Conservation (phyloP, 1,284 basidiomycete genomes). For the Apiotrichum gamsii region DNA sequence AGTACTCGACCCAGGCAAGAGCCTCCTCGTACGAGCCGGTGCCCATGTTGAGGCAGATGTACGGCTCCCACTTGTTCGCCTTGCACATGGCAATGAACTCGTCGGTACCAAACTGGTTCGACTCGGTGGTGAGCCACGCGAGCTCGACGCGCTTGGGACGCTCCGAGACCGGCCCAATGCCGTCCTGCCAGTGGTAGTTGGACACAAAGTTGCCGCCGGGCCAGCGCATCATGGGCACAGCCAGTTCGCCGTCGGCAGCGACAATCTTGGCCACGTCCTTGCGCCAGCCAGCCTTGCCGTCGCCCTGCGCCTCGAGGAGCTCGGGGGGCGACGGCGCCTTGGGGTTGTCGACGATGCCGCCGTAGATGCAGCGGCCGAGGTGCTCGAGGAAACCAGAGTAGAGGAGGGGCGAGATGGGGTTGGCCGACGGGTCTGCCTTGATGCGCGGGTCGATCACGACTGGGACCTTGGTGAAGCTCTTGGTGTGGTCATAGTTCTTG, state of each 20-base stretch:
- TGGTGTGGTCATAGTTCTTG: conserved; percentile 19
- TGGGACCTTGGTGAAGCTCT: conserved; percentile 13
- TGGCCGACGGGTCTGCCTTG: conserved; percentile 22
- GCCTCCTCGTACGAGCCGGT: no score
- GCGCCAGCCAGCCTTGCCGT: conserved; percentile 50
- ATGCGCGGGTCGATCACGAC: conserved; percentile 20
- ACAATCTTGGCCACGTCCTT: conserved; percentile 56
- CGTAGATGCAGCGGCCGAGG: conserved; percentile 58
- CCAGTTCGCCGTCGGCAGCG: conserved; percentile 51
- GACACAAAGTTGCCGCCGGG: conserved; percentile 55
- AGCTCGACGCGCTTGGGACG: conserved; percentile 57
- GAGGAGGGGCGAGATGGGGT: conserved; percentile 37
- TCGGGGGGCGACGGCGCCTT: conserved; percentile 39
- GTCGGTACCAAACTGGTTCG: conserved; percentile 61
- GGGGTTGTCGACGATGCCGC: conserved; percentile 55
- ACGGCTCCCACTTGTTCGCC: conserved; percentile 52
- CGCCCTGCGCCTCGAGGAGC: conserved; percentile 33
- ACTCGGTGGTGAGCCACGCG: conserved; percentile 59
- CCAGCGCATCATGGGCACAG: conserved; percentile 58
- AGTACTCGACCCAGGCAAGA: conserved; percentile 62
- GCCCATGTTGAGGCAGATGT: conserved; percentile 54
- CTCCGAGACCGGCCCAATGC: conserved; percentile 54
- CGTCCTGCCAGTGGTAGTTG: conserved; percentile 64
- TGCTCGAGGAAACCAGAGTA: conserved; percentile 61
- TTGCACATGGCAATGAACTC: conserved; percentile 48